Evolutionary conservation across 106 monocot genomes (phyloP).

Genomic region (Posidonia australis): DNA sequence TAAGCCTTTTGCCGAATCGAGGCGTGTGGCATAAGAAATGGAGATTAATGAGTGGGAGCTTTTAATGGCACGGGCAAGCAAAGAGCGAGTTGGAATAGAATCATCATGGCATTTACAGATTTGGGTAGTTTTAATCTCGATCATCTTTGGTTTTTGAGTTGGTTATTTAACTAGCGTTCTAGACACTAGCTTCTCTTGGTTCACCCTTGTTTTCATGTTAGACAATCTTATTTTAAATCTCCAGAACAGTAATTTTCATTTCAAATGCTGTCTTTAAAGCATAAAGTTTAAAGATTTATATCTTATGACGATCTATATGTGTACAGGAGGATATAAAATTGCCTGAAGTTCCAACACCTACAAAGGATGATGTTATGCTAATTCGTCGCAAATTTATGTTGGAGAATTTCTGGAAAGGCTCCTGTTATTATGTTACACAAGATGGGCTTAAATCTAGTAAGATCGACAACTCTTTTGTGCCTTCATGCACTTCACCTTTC

Average conservation of each 20-base stretch:
- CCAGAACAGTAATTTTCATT: neutral
- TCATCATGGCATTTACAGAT: no score
- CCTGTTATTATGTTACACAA: conserved; percentile 1
- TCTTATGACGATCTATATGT: neutral
- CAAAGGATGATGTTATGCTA: neutral
- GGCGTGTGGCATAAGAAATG: neutral
- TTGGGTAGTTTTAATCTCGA: no score
- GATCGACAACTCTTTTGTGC: neutral
- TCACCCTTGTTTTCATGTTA: no score
- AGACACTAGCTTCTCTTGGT: no score
- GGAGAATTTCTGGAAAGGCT: conserved; percentile 2
- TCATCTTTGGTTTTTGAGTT: no score
- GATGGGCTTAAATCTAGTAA: neutral
- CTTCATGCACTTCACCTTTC: neutral
- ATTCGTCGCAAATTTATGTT: neutral
- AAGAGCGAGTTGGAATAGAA: no score
- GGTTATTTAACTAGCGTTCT: no score
- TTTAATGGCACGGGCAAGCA: no score
- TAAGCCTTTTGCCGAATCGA: neutral
- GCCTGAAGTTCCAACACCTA: neutral
- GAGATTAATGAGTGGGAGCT: no score
- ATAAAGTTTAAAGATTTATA: neutral
- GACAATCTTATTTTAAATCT: neutral
- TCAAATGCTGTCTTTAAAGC: neutral
- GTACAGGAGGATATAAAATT: neutral